Evolutionary conservation across 208 protist species (phyloP).

Genomic region (Trypanosoma brucei): DNA sequence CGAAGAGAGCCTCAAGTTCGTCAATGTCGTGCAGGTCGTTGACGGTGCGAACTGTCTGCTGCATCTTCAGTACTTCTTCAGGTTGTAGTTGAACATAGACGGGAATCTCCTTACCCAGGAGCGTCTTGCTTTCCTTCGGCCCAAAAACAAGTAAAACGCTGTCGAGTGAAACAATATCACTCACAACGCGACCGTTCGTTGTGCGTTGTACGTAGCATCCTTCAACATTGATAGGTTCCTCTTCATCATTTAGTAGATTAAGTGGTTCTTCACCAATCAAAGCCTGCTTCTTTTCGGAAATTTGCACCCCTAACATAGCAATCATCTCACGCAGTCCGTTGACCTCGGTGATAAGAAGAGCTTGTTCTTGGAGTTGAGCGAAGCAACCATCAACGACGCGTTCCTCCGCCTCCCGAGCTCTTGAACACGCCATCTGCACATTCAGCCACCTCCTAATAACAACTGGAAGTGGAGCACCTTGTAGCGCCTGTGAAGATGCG

Average conservation of each 20-base stretch:
- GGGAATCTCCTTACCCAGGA: conserved; percentile 32
- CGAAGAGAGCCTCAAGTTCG: conserved; percentile 55
- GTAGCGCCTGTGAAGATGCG: background rate
- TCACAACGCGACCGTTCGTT: conserved; percentile 43
- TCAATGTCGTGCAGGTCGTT: conserved; percentile 54
- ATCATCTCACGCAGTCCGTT: conserved; percentile 72
- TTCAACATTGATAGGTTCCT: conserved; percentile 33
- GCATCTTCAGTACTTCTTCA: conserved; percentile 34
- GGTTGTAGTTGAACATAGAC: conserved; percentile 50
- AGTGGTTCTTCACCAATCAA: conserved; percentile 43
- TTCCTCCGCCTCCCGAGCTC: conserved; percentile 49
- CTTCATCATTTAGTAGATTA: conserved; percentile 13
- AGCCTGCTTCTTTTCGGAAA: conserved; percentile 47
- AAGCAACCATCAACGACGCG: conserved; percentile 59
- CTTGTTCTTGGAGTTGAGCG: conserved; percentile 67
- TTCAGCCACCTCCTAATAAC: conserved; percentile 50
- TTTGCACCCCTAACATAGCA: conserved; percentile 44
- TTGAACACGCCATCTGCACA: conserved; percentile 59
- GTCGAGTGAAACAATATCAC: conserved; percentile 56
- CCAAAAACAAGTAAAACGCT: conserved; percentile 67
- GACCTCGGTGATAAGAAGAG: conserved; percentile 59
- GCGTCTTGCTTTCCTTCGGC: conserved; percentile 12
- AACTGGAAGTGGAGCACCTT: conserved; percentile 25
- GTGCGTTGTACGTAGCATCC: conserved; percentile 52
- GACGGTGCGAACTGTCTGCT: conserved; percentile 26